A percentile compares a stretch with the other conserved stretches of the same genome.
phyloP scores from a whole-genome alignment of 768 basidiomycete species.

The Tephrocybe sp. region DNA sequence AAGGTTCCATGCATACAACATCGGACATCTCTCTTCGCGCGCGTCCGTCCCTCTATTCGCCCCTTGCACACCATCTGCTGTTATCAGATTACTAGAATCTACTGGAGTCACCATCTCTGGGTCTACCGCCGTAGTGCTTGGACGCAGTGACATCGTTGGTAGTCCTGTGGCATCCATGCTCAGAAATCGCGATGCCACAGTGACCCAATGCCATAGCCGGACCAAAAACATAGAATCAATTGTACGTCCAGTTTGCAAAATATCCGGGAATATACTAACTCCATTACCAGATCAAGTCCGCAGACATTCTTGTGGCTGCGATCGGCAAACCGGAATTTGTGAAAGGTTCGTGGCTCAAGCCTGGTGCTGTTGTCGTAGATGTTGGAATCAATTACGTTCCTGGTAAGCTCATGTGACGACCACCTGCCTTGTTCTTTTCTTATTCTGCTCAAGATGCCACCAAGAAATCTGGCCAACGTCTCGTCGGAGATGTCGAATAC shows the following conservation, averaged over 20 bases:
- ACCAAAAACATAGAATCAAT: slow-evolving; percentile 80
- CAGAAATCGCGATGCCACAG: slow-evolving; percentile 87
- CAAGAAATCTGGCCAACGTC: slow-evolving; percentile 92
- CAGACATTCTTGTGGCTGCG: slow-evolving; percentile 95
- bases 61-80: slow-evolving; percentile 94
- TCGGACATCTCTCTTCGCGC: slow-evolving; percentile 90
- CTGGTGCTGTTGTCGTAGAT: slow-evolving; percentile 93
- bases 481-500: slow-evolving; percentile 95
- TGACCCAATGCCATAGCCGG: slow-evolving; percentile 95
- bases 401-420: slow-evolving; percentile 42
- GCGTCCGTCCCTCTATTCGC: slow-evolving; percentile 86
- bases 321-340: slow-evolving; percentile 91
- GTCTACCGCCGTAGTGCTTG: slow-evolving; percentile 85
- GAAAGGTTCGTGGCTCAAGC: slow-evolving; percentile 93
- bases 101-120: slow-evolving; percentile 79
- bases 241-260: slow-evolving; percentile 40
- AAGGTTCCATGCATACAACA: slow-evolving; percentile 98
- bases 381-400: slow-evolving; percentile 97
- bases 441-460: slow-evolving; percentile 55
- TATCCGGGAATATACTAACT: not conserved
- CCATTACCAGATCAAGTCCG: slow-evolving; percentile 61
- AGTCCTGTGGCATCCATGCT: slow-evolving; percentile 92
- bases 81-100: slow-evolving; percentile 85
- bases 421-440: not conserved
- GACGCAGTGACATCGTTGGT: slow-evolving; percentile 97